Conservation (phyloP, 2,329 filamentous ascomycete species). For the Microdochium bolleyi region DNA sequence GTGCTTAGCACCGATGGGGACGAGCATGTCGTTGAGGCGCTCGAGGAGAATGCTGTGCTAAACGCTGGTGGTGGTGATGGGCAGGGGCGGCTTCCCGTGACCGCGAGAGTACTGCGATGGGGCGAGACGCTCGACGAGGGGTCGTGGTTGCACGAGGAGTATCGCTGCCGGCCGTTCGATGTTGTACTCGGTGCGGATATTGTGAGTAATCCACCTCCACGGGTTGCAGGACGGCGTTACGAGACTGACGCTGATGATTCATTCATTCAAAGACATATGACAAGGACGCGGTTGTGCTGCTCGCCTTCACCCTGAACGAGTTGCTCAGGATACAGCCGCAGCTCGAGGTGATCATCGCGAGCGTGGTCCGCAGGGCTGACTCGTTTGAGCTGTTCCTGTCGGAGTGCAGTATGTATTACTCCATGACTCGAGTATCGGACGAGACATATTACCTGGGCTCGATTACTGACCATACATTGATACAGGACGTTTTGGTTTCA, state of each 20-base stretch:
- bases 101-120: constrained; percentile 25
- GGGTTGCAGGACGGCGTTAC: not conserved
- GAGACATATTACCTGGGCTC: not conserved
- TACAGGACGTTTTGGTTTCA: not conserved
- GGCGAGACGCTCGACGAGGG: constrained; percentile 10
- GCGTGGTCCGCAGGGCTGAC: constrained; percentile 52
- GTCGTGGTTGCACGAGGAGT: constrained; percentile 17
- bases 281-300: constrained; percentile 43
- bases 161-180: constrained; percentile 13
- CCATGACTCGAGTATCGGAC: not conserved
- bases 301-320: constrained; percentile 45
- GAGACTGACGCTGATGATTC: not conserved
- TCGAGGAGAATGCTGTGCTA: constrained; percentile 42
- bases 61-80: constrained; percentile 27
- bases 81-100: not conserved
- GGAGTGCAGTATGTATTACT: constrained; percentile 43
- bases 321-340: constrained; percentile 45
- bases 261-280: constrained; percentile 48
- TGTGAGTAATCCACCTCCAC: constrained; percentile 9
- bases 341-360: constrained; percentile 48
- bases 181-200: constrained; percentile 21
- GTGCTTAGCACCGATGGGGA: constrained; percentile 59
- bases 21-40: constrained; percentile 39
- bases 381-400: constrained; percentile 52
- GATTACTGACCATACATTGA: not conserved